Base-by-base conservation (phyloP, 805 yeast genomes). In the Torulaspora quercuum region DNA sequence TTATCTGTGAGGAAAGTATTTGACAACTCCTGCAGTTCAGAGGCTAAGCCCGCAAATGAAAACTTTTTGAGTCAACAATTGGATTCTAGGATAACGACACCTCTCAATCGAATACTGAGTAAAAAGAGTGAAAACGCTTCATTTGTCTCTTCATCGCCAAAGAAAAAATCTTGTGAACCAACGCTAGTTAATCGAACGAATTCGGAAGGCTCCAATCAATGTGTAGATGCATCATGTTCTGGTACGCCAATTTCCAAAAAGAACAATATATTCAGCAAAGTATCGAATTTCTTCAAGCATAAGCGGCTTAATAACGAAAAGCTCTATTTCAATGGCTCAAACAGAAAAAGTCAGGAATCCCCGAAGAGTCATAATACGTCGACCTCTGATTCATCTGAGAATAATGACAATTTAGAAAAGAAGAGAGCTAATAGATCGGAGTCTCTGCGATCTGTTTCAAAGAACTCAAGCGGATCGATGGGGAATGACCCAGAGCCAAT, bases 211-310 rank as follows among this genome's bases (percentile, higher is more conserved):
- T 15, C 35, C 7, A 33, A 31, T 16, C 36, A 36, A n/a, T 19
- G 22, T 16, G n/a, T 27, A 2, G 34, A 21, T 14, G 18, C 8
- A 7, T 27, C 24, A 9, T 29, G 31, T 3, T 22, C 41, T 4
- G 42, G 37, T 8, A 10, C 32, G 11, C 18, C 30, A 12, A 27
- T 33, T 3, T 26, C 36, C 4, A 58, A 53, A 30, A 59, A 57
- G 25, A 49, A 49, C 24, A 57, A 53, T 13, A 50, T 64, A 25
- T 55, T 64, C 12, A 51, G 49, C 7, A 64, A 56, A 43, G 44
- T 64, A 10, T 41, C 64, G 3, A 61, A 63, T 18, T 49, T 64
- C 18, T 63, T 61, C 52, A 64, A 63, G 37, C 41, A 41, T 7
- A 47, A 52, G 29, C 46, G 45, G 21, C 27, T 35, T 15, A 39